Conservation (phyloP, 352 stramenopile species). For the Phytopythium sindhum region DNA sequence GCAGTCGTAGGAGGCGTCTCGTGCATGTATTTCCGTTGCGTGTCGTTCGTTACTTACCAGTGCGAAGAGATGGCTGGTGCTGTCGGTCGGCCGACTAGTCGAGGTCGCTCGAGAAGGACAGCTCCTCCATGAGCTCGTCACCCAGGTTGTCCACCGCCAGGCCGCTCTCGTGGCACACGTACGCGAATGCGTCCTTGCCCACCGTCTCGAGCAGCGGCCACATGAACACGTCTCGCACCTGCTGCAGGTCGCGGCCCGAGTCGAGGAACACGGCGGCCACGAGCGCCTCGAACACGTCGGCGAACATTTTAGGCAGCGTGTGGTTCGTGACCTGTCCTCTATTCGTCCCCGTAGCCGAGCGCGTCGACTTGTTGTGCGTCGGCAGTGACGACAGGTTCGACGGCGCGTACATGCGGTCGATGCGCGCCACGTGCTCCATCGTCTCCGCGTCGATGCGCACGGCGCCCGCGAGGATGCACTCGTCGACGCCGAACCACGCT, state of each 20-base stretch:
- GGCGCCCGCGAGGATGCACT: conserved; percentile 67
- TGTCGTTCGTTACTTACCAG: background rate
- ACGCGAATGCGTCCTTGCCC: conserved; percentile 62
- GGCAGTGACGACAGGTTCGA: conserved; percentile 3
- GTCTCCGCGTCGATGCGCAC: conserved; percentile 69
- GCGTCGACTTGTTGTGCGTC: background rate
- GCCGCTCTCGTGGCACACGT: conserved; percentile 73
- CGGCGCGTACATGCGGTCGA: conserved; percentile 48
- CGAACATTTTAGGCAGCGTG: conserved; percentile 81
- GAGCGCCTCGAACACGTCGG: conserved; percentile 85
- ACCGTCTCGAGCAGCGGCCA: conserved; percentile 70
- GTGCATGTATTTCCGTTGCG: background rate
- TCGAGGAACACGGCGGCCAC: conserved; percentile 87
- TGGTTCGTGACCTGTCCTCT: conserved; percentile 25
- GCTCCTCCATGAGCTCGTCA: conserved; percentile 45
- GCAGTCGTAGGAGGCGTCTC: background rate
- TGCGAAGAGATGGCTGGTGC: too few relatives aligned
- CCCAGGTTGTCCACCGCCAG: conserved; percentile 32
- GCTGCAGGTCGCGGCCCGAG: conserved; percentile 60
- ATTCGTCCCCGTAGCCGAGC: background rate
- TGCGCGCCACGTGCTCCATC: conserved; percentile 38
- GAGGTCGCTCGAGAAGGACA: conserved; percentile 37
- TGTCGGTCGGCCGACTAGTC: conserved; percentile 13
- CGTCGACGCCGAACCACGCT: conserved; percentile 74
- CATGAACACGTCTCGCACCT: conserved; percentile 81